Evolutionary conservation across 2,329 filamentous ascomycete species (phyloP).

Genomic region (Penicillium sp.): DNA sequence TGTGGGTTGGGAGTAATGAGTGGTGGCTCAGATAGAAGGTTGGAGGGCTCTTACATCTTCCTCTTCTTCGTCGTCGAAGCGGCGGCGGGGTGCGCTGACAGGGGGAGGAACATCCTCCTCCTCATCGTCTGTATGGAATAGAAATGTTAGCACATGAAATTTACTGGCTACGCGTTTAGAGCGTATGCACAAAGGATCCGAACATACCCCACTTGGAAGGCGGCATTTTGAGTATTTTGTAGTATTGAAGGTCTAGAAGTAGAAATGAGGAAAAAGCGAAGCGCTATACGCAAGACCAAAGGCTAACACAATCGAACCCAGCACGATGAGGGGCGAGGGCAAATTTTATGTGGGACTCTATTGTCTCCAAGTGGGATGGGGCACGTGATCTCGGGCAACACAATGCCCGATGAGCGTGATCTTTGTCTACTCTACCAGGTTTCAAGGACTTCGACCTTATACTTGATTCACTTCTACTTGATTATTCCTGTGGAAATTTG

Average conservation of each 20-base stretch:
- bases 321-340: conserved; percentile 22
- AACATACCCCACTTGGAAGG: conserved; percentile 54
- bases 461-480: neutral
- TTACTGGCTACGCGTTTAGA: conserved; percentile 5
- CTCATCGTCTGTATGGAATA: conserved; percentile 46
- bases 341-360: conserved; percentile 34
- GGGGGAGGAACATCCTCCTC: conserved; percentile 52
- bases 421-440: neutral
- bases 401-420: conserved; percentile 24
- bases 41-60: conserved; percentile 68
- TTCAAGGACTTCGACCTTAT: neutral
- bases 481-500: conserved; percentile 10
- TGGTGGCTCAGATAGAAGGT: neutral
- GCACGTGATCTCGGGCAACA: conserved; percentile 22
- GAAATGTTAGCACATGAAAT: conserved; percentile 11
- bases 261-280: conserved; percentile 9
- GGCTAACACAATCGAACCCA: conserved; percentile 15
- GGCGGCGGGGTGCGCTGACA: conserved; percentile 56
- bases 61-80: conserved; percentile 91
- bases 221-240: conserved; percentile 39
- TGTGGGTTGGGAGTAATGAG: conserved; percentile 38
- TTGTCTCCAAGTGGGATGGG: conserved; percentile 18
- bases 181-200: conserved; percentile 17
- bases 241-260: conserved; percentile 2
- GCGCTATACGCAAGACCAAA: conserved; percentile 16